A percentile compares a stretch with the other conserved stretches of the same genome.
These are phyloP conservation scores for Cladophialophora immunda DNA, from an alignment of 2,329 filamentous ascomycete species.

Conservation along the genomic window DNA sequence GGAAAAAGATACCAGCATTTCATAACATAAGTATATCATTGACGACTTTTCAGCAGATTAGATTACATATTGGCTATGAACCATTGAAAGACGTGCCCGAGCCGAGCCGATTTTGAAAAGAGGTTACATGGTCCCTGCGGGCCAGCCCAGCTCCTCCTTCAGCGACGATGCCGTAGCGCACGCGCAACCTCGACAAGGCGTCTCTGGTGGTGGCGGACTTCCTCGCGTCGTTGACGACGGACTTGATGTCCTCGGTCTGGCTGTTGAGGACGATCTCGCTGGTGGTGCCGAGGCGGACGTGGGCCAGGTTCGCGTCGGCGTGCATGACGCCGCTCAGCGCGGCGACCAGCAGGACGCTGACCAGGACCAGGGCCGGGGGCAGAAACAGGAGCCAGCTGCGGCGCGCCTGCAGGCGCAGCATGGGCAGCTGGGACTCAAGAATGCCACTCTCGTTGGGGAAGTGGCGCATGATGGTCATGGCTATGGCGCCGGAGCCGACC, in stretches of 20 bases:
- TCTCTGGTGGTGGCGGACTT: neutral
- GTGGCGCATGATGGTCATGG: conserved; percentile 8
- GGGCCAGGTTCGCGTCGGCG: neutral
- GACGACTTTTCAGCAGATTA: neutral
- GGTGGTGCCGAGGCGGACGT: neutral
- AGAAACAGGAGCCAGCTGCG: conserved; percentile 6
- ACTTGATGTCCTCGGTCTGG: conserved; percentile 5
- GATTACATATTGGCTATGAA: neutral
- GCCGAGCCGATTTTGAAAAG: neutral
- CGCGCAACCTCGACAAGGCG: neutral
- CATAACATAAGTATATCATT: too few relatives aligned
- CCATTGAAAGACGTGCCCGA: neutral
- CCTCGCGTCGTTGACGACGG: conserved; percentile 4
- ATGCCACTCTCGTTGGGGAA: conserved; percentile 12
- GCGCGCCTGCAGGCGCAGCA: neutral
- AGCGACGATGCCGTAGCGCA: neutral
- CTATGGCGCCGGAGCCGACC: conserved; percentile 5
- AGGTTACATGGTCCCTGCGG: neutral
- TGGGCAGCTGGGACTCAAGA: neutral
- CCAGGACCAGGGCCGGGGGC: neutral
- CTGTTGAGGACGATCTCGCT: conserved; percentile 8
- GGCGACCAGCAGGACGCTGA: neutral
- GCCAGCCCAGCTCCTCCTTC: neutral
- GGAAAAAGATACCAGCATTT: too few relatives aligned
- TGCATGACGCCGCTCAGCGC: neutral